These are phyloP conservation scores for Amesomyces nigricolor DNA, from an alignment of 2,329 filamentous ascomycete species.

Conservation along the genomic window DNA sequence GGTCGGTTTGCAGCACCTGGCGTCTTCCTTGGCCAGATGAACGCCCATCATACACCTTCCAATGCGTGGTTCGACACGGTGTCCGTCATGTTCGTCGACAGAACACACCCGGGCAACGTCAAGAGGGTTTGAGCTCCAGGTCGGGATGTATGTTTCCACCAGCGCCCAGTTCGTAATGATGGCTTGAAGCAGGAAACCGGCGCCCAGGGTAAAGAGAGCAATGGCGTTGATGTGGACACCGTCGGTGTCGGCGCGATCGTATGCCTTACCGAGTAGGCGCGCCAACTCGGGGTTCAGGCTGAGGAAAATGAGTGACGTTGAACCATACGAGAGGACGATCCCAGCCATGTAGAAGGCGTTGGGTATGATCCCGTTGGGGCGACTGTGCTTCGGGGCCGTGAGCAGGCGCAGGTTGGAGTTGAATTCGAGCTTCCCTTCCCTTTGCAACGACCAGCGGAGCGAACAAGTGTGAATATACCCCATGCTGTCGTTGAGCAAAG, in stretches of 20 bases:
- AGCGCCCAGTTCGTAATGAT: constrained; percentile 28
- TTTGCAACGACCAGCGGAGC: constrained; percentile 30
- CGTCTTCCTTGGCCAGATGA: constrained; percentile 21
- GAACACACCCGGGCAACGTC: constrained; percentile 26
- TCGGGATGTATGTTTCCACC: constrained; percentile 24
- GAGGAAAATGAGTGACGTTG: constrained; percentile 29
- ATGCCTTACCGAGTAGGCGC: constrained; percentile 12
- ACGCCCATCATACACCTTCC: constrained; percentile 29
- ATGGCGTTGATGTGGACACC: constrained; percentile 23
- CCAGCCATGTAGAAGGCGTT: constrained; percentile 25
- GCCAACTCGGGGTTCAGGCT: constrained; percentile 26
- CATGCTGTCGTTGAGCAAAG: constrained; percentile 30
- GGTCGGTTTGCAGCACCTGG: constrained; percentile 15
- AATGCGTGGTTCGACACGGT: constrained; percentile 17
- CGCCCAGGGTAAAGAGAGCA: constrained; percentile 27
- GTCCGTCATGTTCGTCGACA: constrained; percentile 15
- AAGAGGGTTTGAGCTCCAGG: constrained; percentile 31
- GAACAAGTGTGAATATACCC: constrained; percentile 30
- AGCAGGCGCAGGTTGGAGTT: constrained; percentile 31
- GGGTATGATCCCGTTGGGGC: constrained; percentile 26
- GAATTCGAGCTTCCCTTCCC: constrained; percentile 30
- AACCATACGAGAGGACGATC: constrained; percentile 29
- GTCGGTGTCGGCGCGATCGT: constrained; percentile 8
- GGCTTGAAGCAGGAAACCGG: constrained; percentile 28
- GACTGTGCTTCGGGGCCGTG: constrained; percentile 22